These are phyloP conservation scores for Rutidosis leptorrhynchoides DNA, from an alignment of 129 eudicot genomes.

Conservation along the genomic window DNA sequence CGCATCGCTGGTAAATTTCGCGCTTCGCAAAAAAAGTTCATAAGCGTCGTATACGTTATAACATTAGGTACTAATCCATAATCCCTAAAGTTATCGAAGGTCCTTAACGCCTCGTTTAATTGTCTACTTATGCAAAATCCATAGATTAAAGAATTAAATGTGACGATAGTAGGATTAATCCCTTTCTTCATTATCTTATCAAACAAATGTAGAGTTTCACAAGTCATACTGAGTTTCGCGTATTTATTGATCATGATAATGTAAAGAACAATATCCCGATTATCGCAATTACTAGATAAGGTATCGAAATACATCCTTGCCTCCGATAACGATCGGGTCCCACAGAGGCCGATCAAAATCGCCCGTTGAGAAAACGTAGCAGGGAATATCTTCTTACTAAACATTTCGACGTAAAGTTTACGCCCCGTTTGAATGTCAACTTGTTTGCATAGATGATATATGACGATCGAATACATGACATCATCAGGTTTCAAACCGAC, in stretches of 20 bases:
- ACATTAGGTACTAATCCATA: constrained; percentile 58
- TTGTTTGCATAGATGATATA: constrained; percentile 74
- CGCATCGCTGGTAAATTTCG: constrained; percentile 45
- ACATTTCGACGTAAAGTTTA: constrained; percentile 52
- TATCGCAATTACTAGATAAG: constrained; percentile 28
- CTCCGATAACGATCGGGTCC: constrained; percentile 40
- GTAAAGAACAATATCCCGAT: constrained; percentile 53
- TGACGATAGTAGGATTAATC: constrained; percentile 61
- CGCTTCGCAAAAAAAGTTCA: constrained; percentile 66
- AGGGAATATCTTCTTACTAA: constrained; percentile 41
- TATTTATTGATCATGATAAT: constrained; percentile 77
- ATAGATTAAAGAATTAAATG: constrained; percentile 72
- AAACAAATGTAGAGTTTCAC: constrained; percentile 48
- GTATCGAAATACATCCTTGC: constrained; percentile 65
- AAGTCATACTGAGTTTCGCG: constrained; percentile 55
- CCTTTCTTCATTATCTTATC: constrained; percentile 43
- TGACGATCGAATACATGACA: constrained; percentile 58
- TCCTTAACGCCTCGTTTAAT: constrained; percentile 45
- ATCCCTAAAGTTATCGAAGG: constrained; percentile 41
- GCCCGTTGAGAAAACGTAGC: constrained; percentile 39
- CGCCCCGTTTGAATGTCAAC: constrained; percentile 61
- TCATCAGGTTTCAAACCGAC: constrained; percentile 55
- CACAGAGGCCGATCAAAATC: constrained; percentile 55
- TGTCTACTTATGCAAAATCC: constrained; percentile 60
- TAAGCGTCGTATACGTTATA: constrained; percentile 73